Conservation (phyloP, 345 rosid species). For the Citrus australasica region DNA sequence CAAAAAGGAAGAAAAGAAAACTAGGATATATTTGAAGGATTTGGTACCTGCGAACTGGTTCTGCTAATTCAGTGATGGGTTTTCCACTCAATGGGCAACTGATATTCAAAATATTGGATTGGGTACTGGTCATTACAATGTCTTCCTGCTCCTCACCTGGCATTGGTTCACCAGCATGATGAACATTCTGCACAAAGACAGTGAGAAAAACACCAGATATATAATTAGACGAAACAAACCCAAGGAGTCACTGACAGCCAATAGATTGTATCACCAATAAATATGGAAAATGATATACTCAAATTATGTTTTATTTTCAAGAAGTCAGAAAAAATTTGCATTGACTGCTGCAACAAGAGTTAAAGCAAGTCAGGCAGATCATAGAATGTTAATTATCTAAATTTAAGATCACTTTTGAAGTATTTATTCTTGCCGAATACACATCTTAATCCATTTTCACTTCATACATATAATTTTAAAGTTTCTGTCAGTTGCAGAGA, state of each 20-base stretch:
- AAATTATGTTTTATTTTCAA: neutral
- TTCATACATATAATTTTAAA: neutral
- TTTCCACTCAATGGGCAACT: constrained; percentile 84
- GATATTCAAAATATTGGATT: constrained; percentile 64
- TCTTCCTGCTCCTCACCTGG: constrained; percentile 96
- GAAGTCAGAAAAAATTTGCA: neutral
- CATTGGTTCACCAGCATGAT: constrained; percentile 80
- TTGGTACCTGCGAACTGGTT: constrained; percentile 88
- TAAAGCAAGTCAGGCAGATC: neutral
- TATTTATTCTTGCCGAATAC: neutral
- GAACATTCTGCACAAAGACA: constrained; percentile 63
- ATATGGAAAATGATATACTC: constrained; percentile 6
- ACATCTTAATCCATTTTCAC: neutral
- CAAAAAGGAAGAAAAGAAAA: neutral
- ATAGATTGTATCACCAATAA: neutral
- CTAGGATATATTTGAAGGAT: neutral
- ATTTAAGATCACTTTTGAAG: neutral
- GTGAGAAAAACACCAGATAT: neutral
- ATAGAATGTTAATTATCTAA: neutral
- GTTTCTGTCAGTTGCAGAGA: neutral
- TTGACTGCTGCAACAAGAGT: neutral
- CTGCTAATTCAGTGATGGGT: constrained; percentile 58
- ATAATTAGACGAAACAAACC: neutral
- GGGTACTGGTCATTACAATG: constrained; percentile 78
- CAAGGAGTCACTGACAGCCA: neutral